Evolutionary conservation across 129 eudicot species (phyloP), one percentile per base, ranked within the genome.

Genomic region (Silybum marianum): DNA sequence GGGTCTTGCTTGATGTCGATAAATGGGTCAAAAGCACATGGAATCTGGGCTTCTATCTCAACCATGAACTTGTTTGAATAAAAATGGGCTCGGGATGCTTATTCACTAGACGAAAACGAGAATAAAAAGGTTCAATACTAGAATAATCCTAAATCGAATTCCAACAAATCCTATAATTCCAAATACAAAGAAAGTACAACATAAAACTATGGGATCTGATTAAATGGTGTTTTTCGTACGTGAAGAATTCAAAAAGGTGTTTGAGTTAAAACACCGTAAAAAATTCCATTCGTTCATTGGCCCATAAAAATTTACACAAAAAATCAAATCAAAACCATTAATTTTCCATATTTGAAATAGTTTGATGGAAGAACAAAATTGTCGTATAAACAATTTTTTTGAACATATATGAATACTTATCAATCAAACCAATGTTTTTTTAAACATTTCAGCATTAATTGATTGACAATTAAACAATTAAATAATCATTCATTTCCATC

Each of bases 21-120:
- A 77, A 91, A 91, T 36, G 97, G 98, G 69, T 94, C 91, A n/a
- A 90, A 87, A 73, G 95, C 87, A 39, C 83, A 19, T 32, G 95
- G 97, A 77, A 88, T 76, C 24, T 87, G 85, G 11, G 82, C 71
- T 69, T 88, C 92, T 60, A 82, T 72, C 69, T 94, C 92, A 91
- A 91, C 93, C 95, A 94, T 91, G 91, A 82, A 90, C 84, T 42
- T 85, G 85, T 84, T 28, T 63, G 51, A 72, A 62, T 40, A 62
- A 21, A 18, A 65, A 44, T 39, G 67, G 71, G 63, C 12, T 42
- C 7, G 63, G 22, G 22, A 51, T 51, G 63, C 22, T 51, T 16
- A 51, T 51, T 51, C 19, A 16, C 63, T 51, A 16, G 21, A 40
- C 16, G 21, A 38, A 16, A 51, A 51, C 4, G 2, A 51, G 22